Evolutionary conservation across 2,329 filamentous ascomycete species (phyloP).

Genomic region (Scedosporium boydii): DNA sequence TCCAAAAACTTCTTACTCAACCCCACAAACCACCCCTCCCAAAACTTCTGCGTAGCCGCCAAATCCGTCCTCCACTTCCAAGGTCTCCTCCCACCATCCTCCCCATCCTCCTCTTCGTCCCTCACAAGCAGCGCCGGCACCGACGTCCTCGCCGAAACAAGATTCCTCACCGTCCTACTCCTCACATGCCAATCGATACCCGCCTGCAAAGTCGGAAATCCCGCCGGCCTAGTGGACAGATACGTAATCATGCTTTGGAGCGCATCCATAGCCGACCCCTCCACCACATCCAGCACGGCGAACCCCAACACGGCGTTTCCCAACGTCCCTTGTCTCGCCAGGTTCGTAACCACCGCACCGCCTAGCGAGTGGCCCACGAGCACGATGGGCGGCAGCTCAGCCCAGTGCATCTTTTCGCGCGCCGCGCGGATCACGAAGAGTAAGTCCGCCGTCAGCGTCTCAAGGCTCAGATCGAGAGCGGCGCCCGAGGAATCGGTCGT

Average conservation of each 20-base stretch:
- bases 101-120: slow-evolving; percentile 25
- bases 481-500: slow-evolving; percentile 30
- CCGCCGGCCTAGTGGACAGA: slow-evolving; percentile 67
- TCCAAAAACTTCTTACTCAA: slow-evolving; percentile 80
- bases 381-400: slow-evolving; percentile 61
- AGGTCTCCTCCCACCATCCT: slow-evolving; percentile 25
- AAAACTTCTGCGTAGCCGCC: slow-evolving; percentile 75
- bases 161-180: slow-evolving; percentile 77
- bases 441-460: slow-evolving; percentile 65
- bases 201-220: slow-evolving; percentile 67
- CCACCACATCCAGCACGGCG: slow-evolving; percentile 88
- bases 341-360: slow-evolving; percentile 79
- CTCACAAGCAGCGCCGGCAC: slow-evolving; percentile 68
- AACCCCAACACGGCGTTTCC: slow-evolving; percentile 69
- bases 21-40: slow-evolving; percentile 88
- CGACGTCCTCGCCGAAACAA: slow-evolving; percentile 72
- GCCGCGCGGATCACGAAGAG: slow-evolving; percentile 59
- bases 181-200: slow-evolving; percentile 93
- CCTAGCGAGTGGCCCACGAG: slow-evolving; percentile 89
- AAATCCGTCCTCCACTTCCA: slow-evolving; percentile 87
- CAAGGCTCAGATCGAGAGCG: slow-evolving; percentile 57
- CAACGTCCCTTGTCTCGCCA: slow-evolving; percentile 58
- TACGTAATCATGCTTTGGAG: slow-evolving; percentile 91
- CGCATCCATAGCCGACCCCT: slow-evolving; percentile 91
- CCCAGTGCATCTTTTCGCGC: slow-evolving; percentile 61